Conservation (phyloP, 306 rosid species). For the Lathyrus oleraceus region DNA sequence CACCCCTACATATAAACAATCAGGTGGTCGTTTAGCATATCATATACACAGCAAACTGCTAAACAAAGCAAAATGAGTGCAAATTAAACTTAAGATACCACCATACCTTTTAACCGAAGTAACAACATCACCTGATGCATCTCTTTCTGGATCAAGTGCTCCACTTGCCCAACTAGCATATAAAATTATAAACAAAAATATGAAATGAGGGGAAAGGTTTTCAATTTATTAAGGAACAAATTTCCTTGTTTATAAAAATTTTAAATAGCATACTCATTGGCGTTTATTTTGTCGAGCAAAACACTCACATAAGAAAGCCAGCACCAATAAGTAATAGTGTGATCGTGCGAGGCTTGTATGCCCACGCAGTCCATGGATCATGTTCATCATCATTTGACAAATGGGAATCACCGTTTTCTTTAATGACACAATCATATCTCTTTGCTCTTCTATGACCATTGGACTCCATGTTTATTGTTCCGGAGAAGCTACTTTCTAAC, state of each 20-base stretch:
- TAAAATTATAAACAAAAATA: conserved; percentile 11
- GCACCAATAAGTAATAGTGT: conserved; percentile 92
- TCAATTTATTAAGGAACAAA: conserved; percentile 3
- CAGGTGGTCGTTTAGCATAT: conserved; percentile 7
- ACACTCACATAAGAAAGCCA: conserved; percentile 92
- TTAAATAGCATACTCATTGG: conserved; percentile 9
- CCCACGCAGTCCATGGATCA: conserved; percentile 99
- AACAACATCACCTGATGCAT: conserved; percentile 77
- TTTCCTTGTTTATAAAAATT: background rate
- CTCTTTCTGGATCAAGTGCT: conserved; percentile 87
- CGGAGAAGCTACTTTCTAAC: conserved; percentile 47
- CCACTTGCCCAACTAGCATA: conserved; percentile 90
- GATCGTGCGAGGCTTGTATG: conserved; percentile 95
- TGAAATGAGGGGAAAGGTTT: conserved; percentile 6
- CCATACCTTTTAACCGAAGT: conserved; percentile 86
- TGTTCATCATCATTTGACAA: conserved; percentile 61
- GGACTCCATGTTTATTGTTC: conserved; percentile 62
- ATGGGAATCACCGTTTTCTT: conserved; percentile 71
- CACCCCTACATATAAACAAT: conserved; percentile 72
- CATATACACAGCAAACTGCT: background rate
- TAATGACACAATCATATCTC: conserved; percentile 50
- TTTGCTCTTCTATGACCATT: conserved; percentile 61
- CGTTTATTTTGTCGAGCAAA: conserved; percentile 30
- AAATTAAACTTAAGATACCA: conserved; percentile 24
- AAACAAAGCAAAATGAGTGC: conserved; percentile 6